Evolutionary conservation across 2,329 filamentous ascomycete genomes (phyloP).

Genomic region (Lojkania enalia): DNA sequence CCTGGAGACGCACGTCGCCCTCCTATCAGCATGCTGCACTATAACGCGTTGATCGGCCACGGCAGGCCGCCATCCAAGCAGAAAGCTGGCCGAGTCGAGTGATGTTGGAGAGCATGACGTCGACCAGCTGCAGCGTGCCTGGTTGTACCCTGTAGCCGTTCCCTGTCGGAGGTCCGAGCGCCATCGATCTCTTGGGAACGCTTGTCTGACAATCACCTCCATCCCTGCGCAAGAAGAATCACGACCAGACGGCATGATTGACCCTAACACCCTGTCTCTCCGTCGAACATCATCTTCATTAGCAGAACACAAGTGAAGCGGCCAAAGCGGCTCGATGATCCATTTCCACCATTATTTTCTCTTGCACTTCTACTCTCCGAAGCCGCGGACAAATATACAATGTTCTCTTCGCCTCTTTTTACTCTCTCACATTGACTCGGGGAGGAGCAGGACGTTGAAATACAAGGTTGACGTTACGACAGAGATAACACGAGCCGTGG

Average conservation of each 20-base stretch:
- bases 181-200: background rate
- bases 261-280: too few species aligned
- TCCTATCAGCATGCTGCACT: slow-evolving; percentile 23
- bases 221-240: slow-evolving; percentile 1
- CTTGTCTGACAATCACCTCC: too few species aligned
- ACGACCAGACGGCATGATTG: background rate
- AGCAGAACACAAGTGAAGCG: too few species aligned
- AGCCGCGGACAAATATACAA: too few species aligned
- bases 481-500: slow-evolving; percentile 14
- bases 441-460: too few species aligned
- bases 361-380: too few species aligned
- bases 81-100: slow-evolving; percentile 24
- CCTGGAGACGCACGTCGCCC: slow-evolving; percentile 2
- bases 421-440: too few species aligned
- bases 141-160: slow-evolving; percentile 8
- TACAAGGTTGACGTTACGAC: slow-evolving; percentile 5
- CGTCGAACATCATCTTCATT: too few species aligned
- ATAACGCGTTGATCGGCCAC: slow-evolving; percentile 8
- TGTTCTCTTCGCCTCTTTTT: too few species aligned
- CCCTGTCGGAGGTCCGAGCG: background rate
- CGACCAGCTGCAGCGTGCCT: slow-evolving; percentile 1
- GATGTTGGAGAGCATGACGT: slow-evolving; percentile 14
- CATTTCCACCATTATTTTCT: too few species aligned
- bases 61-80: slow-evolving; percentile 13
- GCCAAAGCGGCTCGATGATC: too few species aligned